phyloP scores from a whole-genome alignment of 495 filamentous ascomycete genomes.

The Aspergillus olivimuriae region DNA sequence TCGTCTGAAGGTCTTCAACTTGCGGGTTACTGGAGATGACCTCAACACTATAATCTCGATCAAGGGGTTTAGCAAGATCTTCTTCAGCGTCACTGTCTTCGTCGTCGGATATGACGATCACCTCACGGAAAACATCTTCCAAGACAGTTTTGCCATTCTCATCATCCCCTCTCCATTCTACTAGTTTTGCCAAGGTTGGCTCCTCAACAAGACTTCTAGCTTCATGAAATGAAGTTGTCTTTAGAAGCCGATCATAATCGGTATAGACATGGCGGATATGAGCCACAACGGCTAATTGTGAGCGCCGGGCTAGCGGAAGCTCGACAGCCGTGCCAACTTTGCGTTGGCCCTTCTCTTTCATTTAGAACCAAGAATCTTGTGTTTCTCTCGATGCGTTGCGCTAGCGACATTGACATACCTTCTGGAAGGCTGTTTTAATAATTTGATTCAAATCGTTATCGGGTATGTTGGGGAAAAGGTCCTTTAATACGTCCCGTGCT shows the following conservation, averaged over 20 bases:
- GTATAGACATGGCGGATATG: slow-evolving; percentile 85
- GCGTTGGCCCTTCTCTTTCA: slow-evolving; percentile 35
- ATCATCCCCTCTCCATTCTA: slow-evolving; percentile 85
- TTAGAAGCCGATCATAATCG: slow-evolving; percentile 74
- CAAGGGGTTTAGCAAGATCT: slow-evolving; percentile 8
- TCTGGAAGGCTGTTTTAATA: slow-evolving; percentile 75
- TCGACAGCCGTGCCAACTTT: slow-evolving; percentile 65
- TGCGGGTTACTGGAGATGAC: slow-evolving; percentile 32
- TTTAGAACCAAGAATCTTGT: slow-evolving; percentile 6
- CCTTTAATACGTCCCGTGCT: slow-evolving; percentile 65
- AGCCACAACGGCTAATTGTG: slow-evolving; percentile 76
- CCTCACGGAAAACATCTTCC: slow-evolving; percentile 74
- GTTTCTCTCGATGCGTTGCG: slow-evolving; percentile 6
- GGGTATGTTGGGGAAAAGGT: slow-evolving; percentile 84
- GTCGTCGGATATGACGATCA: slow-evolving; percentile 76
- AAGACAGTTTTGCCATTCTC: slow-evolving; percentile 68
- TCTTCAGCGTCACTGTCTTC: slow-evolving; percentile 58
- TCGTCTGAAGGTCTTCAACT: slow-evolving; percentile 28
- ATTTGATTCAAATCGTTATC: slow-evolving; percentile 69
- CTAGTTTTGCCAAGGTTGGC: slow-evolving; percentile 61
- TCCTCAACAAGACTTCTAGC: slow-evolving; percentile 67
- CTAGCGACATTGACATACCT: slow-evolving; percentile 45
- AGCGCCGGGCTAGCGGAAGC: slow-evolving; percentile 63
- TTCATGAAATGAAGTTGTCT: slow-evolving; percentile 54
- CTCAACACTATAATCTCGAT: slow-evolving; percentile 32